Evolutionary conservation across 352 stramenopile species (phyloP), one percentile per base, ranked within the genome.

Genomic region (Pythium oligandrum): DNA sequence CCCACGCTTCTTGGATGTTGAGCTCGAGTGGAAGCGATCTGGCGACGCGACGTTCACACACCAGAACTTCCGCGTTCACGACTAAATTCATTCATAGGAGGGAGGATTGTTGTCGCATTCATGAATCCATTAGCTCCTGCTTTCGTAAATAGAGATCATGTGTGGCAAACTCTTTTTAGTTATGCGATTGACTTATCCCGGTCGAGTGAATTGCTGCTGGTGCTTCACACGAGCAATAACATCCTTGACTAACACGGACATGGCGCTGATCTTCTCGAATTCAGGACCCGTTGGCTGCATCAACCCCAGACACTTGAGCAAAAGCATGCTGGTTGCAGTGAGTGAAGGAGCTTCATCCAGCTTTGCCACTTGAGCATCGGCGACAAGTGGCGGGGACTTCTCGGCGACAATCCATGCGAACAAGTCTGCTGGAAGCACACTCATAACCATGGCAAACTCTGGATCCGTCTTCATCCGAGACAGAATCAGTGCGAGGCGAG

Each of bases 1-100:
- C 72, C 91, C 90, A 39, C 90, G 93, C 45, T 96, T 96, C 61
- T 75, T 98, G 39, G 93, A 98, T 60, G 88, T 98, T 37, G 72
- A 90, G 59, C 73, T 96, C 44, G 63, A 86, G 61, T 94, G 83
- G 81, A 83, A 88, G 55, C 65, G 75, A 47, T 42, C 61, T 7
- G 56, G 61, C 3, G 71, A 81, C 33, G 47, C 39, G 36, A 66
- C 60, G 10, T 78, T 75, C 52, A 63, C 65, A 43, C 66, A 75
- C 55, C 75, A 93, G 55, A 70, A 67, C 34, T 96, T 88, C 65
- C 73, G 78, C 38, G 81, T 96, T 62, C 84, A 92, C 44, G 91
- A 91, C 31, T 66, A 70, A 72, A 11, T 26, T 26, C 17, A 26
- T 26, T 26, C 17, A 26, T 26, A 26, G 17, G 17, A 26, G 17